A percentile compares a stretch with the other conserved stretches of the same genome.
Evolutionary conservation across 1,284 basidiomycete species (phyloP).

Genomic region (Rhodotorula sp.): DNA sequence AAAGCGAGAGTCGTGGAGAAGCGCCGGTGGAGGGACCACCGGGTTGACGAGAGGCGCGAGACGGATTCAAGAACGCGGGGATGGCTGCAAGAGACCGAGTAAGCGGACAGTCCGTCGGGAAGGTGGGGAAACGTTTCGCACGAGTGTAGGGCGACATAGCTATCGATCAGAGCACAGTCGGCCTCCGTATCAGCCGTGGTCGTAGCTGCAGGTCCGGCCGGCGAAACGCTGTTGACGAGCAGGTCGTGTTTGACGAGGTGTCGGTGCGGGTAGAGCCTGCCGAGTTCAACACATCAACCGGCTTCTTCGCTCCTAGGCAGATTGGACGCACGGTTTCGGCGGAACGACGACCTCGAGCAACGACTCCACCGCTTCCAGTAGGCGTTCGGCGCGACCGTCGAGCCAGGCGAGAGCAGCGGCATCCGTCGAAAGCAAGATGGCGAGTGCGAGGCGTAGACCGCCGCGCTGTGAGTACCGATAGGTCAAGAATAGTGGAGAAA

Average conservation of each 20-base stretch:
- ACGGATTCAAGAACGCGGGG: conserved; percentile 23
- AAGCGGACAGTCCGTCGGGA: too few species aligned
- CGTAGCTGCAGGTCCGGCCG: background rate
- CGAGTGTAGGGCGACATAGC: background rate
- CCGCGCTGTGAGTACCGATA: conserved; percentile 10
- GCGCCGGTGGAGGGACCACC: conserved; percentile 17
- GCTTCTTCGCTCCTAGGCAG: background rate
- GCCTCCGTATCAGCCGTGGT: background rate
- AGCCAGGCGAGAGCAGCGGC: conserved; percentile 1
- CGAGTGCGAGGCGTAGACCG: conserved; percentile 18
- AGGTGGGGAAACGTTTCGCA: background rate
- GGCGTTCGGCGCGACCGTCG: conserved; percentile 15
- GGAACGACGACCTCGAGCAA: conserved; percentile 15
- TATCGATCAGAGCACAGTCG: conserved; percentile 18
- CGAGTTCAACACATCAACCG: too few species aligned
- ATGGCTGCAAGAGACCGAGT: background rate
- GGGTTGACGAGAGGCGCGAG: conserved; percentile 9
- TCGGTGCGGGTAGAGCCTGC: conserved; percentile 22
- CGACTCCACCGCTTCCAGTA: conserved; percentile 32
- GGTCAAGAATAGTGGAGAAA: background rate
- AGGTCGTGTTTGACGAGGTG: conserved; percentile 16
- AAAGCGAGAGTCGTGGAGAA: background rate
- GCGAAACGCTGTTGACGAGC: background rate
- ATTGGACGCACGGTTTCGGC: conserved; percentile 4
- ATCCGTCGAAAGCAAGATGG: background rate